These are phyloP conservation scores for Naematelia aurantialba DNA, from an alignment of 768 basidiomycete genomes.

Conservation along the genomic window DNA sequence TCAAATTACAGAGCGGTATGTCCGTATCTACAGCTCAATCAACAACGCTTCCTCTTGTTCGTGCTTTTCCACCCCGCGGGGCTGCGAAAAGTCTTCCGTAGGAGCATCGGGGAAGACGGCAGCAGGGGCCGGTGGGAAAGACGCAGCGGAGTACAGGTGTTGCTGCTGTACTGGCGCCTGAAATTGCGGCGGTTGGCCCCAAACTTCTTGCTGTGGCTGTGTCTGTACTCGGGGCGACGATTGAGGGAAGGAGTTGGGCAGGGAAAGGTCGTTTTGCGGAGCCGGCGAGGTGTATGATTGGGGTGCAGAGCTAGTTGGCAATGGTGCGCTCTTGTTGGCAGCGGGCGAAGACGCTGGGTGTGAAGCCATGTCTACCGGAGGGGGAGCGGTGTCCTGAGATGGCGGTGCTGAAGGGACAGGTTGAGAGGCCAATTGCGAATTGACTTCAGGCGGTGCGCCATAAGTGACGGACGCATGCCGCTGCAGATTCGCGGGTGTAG, in stretches of 20 bases:
- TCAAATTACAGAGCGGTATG: background rate
- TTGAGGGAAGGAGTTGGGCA: background rate
- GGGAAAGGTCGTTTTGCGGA: background rate
- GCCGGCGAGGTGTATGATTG: background rate
- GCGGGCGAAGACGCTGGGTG: constrained; percentile 22
- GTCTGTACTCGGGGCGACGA: background rate
- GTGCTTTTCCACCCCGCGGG: constrained; percentile 31
- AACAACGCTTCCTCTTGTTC: constrained; percentile 45
- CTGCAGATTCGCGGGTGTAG: constrained; percentile 8
- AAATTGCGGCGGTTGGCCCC: constrained; percentile 3
- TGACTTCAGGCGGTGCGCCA: constrained; percentile 36
- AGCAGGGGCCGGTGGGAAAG: constrained; percentile 38
- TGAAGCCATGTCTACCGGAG: constrained; percentile 27
- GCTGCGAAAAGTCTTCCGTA: constrained; percentile 10
- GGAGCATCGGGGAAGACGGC: constrained; percentile 49
- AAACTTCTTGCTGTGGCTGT: constrained; percentile 7
- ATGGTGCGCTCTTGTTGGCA: constrained; percentile 1
- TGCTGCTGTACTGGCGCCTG: constrained; percentile 7
- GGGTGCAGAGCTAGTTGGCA: constrained; percentile 9
- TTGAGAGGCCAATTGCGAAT: background rate
- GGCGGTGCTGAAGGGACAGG: constrained; percentile 5
- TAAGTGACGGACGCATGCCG: constrained; percentile 24
- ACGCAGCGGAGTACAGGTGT: constrained; percentile 26
- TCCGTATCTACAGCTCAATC: constrained; percentile 45
- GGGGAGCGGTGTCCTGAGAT: constrained; percentile 14